These are phyloP conservation scores for Plenodomus tracheiphilus DNA, from an alignment of 2,329 filamentous ascomycete species.

Conservation along the genomic window DNA sequence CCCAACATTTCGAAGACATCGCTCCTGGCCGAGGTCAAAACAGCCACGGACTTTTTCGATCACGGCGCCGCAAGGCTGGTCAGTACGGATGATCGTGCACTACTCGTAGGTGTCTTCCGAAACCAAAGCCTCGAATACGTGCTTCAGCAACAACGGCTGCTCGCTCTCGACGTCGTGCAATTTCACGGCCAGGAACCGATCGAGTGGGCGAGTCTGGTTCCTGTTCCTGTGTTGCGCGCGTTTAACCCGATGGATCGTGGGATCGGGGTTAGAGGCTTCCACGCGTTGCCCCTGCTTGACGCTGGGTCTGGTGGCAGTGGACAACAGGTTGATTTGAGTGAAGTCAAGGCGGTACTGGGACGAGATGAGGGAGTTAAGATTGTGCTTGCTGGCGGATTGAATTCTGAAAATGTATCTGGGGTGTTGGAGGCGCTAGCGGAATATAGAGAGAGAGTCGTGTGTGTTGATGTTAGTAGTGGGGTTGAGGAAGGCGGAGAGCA, in stretches of 20 bases:
- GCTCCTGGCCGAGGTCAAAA: conserved; percentile 30
- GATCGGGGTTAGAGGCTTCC: conserved; percentile 75
- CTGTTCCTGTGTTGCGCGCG: conserved; percentile 85
- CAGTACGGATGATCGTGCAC: conserved; percentile 62
- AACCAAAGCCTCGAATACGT: conserved; percentile 86
- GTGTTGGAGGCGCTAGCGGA: conserved; percentile 66
- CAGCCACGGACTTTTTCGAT: conserved; percentile 72
- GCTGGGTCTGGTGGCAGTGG: conserved; percentile 83
- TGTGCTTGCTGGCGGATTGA: conserved; percentile 83
- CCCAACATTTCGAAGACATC: conserved; percentile 22
- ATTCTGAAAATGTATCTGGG: conserved; percentile 74
- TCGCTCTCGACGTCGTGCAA: conserved; percentile 86
- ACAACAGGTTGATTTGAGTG: conserved; percentile 70
- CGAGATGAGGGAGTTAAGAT: conserved; percentile 72
- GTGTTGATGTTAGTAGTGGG: conserved; percentile 92
- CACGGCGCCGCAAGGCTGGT: conserved; percentile 53
- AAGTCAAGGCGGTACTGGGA: conserved; percentile 68
- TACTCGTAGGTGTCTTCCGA: conserved; percentile 91
- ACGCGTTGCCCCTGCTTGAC: conserved; percentile 82
- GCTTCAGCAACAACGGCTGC: conserved; percentile 72
- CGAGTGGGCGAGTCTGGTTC: conserved; percentile 88
- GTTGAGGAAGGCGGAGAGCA: conserved; percentile 82
- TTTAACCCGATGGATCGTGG: conserved; percentile 79
- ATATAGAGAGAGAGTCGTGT: conserved; percentile 66
- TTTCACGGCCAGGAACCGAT: conserved; percentile 89